Evolutionary conservation across 169 alveolate genomes (phyloP).

Genomic region (Cryptosporidium sp.): DNA sequence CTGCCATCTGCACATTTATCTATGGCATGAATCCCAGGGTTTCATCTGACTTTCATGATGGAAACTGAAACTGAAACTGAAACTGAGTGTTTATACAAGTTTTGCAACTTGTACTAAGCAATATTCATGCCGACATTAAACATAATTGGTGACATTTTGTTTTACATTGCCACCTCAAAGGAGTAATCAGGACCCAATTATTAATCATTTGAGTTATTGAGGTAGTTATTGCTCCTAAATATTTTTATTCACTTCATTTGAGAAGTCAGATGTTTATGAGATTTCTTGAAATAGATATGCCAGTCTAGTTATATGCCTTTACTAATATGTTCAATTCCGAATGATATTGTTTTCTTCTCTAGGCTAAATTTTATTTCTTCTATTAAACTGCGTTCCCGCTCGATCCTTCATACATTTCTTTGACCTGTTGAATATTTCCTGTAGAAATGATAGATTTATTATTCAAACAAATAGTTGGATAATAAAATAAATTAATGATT

Average conservation of each 20-base stretch:
- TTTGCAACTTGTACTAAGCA: not conserved
- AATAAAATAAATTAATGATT: not conserved
- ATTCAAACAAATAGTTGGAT: not conserved
- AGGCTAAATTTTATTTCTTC: no score
- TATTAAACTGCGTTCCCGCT: not conserved
- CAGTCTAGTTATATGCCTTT: not conserved
- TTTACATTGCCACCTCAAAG: conserved; percentile 1
- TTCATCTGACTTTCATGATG: not conserved
- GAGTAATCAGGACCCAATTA: conserved; percentile 34
- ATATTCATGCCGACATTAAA: conserved; percentile 5
- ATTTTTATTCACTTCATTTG: not conserved
- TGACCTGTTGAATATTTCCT: not conserved
- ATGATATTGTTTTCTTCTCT: not conserved
- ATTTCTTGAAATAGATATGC: not conserved
- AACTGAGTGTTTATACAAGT: not conserved
- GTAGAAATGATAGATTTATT: not conserved
- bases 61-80: not conserved
- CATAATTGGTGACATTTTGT: not conserved
- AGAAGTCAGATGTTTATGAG: not conserved
- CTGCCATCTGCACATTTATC: not conserved
- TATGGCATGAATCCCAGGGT: not conserved
- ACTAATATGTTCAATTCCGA: not conserved
- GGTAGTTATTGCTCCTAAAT: conserved; percentile 30
- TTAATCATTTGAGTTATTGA: not conserved
- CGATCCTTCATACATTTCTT: not conserved